Percentiles rank a stretch among this genome's conserved stretches.
Conservation (phyloP, 2,329 filamentous ascomycete species). For the Claviceps lovelessii region DNA sequence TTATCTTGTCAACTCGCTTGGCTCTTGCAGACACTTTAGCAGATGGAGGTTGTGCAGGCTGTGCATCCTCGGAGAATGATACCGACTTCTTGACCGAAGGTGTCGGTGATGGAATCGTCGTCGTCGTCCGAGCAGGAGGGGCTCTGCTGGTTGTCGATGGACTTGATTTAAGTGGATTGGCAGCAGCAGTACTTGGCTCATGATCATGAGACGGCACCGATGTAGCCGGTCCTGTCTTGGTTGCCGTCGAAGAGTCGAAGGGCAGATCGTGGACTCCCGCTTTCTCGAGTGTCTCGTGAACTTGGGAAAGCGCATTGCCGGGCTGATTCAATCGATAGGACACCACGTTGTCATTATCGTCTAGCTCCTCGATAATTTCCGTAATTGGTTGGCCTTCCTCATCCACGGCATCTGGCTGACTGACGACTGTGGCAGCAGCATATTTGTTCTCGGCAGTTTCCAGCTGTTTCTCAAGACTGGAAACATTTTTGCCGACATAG, state of each 20-base stretch:
- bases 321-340: constrained; percentile 53
- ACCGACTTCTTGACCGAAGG: constrained; percentile 39
- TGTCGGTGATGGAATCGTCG: background rate
- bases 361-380: constrained; percentile 84
- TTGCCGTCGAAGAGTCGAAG: constrained; percentile 3
- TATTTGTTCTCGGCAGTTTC: constrained; percentile 55
- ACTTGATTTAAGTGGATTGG: background rate
- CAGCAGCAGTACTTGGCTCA: background rate
- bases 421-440: constrained; percentile 44
- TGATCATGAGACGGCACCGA: background rate
- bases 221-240: background rate
- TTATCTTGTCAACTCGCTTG: constrained; percentile 39
- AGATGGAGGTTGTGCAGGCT: constrained; percentile 13
- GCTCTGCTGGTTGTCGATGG: background rate
- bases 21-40: constrained; percentile 26
- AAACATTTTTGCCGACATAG: constrained; percentile 74
- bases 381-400: constrained; percentile 65
- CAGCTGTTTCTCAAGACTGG: constrained; percentile 59
- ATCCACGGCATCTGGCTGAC: constrained; percentile 46
- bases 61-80: constrained; percentile 44
- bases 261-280: constrained; percentile 48
- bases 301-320: constrained; percentile 49
- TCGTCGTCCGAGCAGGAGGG: background rate
- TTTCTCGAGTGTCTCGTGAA: constrained; percentile 61
- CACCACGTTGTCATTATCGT: constrained; percentile 77